Conservation (phyloP, 2,329 filamentous ascomycete species). For the Colletotrichum eleusines region DNA sequence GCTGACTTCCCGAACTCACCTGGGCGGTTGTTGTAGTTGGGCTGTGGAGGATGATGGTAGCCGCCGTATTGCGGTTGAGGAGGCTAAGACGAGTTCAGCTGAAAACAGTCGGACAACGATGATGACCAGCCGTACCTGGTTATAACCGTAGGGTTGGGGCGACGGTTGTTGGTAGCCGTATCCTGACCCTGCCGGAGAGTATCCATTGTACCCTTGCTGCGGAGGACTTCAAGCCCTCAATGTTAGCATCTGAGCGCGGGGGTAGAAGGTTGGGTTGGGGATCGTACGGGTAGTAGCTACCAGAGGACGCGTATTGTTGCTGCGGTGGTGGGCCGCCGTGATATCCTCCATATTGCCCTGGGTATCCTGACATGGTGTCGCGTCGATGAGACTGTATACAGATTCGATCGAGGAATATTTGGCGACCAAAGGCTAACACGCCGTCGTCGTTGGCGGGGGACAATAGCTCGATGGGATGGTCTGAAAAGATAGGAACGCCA, state of each 20-base stretch:
- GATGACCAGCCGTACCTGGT: constrained; percentile 51
- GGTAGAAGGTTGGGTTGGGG: constrained; percentile 48
- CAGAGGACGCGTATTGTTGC: constrained; percentile 54
- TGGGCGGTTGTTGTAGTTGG: constrained; percentile 63
- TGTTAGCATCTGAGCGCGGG: constrained; percentile 45
- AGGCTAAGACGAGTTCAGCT: constrained; percentile 46
- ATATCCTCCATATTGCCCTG: constrained; percentile 63
- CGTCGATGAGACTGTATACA: constrained; percentile 6
- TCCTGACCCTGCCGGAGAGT: constrained; percentile 57
- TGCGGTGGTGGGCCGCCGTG: constrained; percentile 51
- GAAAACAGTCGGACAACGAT: constrained; percentile 17
- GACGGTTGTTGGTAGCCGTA: constrained; percentile 64
- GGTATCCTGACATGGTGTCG: constrained; percentile 72
- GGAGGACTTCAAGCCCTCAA: constrained; percentile 49
- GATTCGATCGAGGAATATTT: not conserved
- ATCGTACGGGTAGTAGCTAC: constrained; percentile 65
- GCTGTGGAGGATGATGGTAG: constrained; percentile 53
- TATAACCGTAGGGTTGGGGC: constrained; percentile 61
- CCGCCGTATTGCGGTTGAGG: constrained; percentile 60
- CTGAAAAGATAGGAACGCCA: constrained; percentile 1
- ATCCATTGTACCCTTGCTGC: constrained; percentile 60
- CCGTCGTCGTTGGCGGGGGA: not conserved
- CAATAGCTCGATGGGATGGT: constrained; percentile 4
- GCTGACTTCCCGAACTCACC: constrained; percentile 51
- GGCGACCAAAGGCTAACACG: not conserved